Evolutionary conservation across 2,329 filamentous ascomycete species (phyloP).

Genomic region (Fusarium brachygibbosum): DNA sequence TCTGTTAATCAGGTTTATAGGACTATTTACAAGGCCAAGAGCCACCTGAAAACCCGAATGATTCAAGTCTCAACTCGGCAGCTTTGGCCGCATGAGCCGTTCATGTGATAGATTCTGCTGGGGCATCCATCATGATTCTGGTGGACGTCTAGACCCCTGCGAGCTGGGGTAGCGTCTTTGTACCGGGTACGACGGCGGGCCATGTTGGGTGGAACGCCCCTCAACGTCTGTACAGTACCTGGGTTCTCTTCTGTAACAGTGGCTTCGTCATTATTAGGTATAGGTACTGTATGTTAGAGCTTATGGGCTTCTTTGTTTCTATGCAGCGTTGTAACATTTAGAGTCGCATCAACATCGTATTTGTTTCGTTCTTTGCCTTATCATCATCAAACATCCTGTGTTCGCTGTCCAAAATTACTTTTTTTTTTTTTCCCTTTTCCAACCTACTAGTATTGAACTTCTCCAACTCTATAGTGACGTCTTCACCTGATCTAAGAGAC

Average conservation of each 20-base stretch:
- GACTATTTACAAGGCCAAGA: constrained; percentile 1
- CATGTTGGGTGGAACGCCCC: constrained; percentile 36
- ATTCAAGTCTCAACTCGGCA: constrained; percentile 27
- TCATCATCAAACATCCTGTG: neutral
- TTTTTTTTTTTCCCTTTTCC: neutral
- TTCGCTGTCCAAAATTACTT: neutral
- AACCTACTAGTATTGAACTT: neutral
- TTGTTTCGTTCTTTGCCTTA: constrained; percentile 2
- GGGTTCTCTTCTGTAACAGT: constrained; percentile 16
- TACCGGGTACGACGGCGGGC: constrained; percentile 29
- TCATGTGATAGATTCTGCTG: constrained; percentile 44
- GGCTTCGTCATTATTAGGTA: constrained; percentile 38
- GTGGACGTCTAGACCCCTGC: constrained; percentile 33
- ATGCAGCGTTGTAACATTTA: neutral
- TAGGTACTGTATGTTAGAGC: neutral
- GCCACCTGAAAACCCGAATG: constrained; percentile 14
- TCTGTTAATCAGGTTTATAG: neutral
- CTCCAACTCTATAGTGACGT: constrained; percentile 35
- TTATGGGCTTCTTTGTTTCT: constrained; percentile 18
- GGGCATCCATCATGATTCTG: constrained; percentile 37
- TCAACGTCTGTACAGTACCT: constrained; percentile 24
- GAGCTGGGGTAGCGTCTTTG: constrained; percentile 33
- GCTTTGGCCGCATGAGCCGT: constrained; percentile 31
- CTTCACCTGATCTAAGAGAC: constrained; percentile 33
- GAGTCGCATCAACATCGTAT: neutral